These are phyloP conservation scores for Heimioporus sp. DNA, from an alignment of 768 basidiomycete species.

Conservation along the genomic window DNA sequence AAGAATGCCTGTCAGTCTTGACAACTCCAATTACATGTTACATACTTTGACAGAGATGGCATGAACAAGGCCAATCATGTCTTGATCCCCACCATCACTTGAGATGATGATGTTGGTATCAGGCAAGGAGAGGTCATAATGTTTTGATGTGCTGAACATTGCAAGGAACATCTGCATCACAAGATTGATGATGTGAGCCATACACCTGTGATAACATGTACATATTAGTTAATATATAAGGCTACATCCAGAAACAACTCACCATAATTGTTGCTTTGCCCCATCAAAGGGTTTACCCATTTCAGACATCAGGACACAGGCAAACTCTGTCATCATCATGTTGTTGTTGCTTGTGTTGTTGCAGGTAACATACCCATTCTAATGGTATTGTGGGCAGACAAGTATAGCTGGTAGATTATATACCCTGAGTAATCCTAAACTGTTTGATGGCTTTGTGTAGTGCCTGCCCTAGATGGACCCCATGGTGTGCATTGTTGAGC, in stretches of 20 bases:
- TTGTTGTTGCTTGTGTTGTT: constrained; percentile 8
- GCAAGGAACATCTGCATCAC: background rate
- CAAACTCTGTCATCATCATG: constrained; percentile 2
- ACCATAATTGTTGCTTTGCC: background rate
- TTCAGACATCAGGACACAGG: constrained; percentile 10
- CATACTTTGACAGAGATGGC: constrained; percentile 5
- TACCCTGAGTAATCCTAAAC: constrained; percentile 31
- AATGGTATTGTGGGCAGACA: constrained; percentile 7
- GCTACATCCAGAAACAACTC: background rate
- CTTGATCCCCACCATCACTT: background rate
- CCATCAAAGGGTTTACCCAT: background rate
- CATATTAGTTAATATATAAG: background rate
- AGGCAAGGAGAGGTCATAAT: background rate
- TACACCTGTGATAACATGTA: background rate
- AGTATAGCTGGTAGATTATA: constrained; percentile 2
- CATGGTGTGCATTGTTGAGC: constrained; percentile 39
- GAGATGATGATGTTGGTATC: background rate
- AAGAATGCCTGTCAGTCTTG: background rate
- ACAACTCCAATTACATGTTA: background rate
- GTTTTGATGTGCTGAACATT: background rate
- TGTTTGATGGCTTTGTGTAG: constrained; percentile 35
- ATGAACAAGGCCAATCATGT: constrained; percentile 1
- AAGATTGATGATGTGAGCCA: constrained; percentile 5
- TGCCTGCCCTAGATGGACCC: constrained; percentile 18
- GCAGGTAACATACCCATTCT: constrained; percentile 38